These are phyloP conservation scores for Porcisia deanei DNA, from an alignment of 208 protist species.

Conservation along the genomic window DNA sequence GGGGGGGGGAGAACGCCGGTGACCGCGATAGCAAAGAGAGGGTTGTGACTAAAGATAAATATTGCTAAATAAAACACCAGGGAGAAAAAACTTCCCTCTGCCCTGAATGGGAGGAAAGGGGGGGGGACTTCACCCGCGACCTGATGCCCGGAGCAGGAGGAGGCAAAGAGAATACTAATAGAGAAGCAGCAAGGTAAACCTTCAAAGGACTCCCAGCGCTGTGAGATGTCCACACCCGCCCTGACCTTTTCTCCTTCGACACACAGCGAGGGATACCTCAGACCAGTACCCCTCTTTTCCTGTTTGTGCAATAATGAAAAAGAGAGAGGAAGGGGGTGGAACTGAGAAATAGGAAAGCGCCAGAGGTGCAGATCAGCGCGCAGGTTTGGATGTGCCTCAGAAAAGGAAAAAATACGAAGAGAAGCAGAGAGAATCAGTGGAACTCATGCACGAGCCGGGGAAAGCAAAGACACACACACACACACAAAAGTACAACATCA, in stretches of 20 bases:
- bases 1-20: neutral
- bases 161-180: no score
- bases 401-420: neutral
- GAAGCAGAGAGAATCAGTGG: neutral
- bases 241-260: no score
- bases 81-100: neutral
- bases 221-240: no score
- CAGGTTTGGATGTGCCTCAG: conserved; percentile 1
- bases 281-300: neutral
- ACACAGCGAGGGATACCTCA: neutral
- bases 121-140: no score
- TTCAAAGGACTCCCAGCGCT: no score
- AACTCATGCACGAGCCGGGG: no score
- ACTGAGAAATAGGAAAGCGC: conserved; percentile 18
- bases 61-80: neutral
- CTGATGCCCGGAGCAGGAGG: no score
- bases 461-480: neutral
- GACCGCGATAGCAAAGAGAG: neutral
- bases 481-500: neutral
- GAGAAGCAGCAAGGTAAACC: no score
- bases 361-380: neutral
- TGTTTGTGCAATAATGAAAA: neutral
- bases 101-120: neutral
- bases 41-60: neutral
- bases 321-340: neutral